phyloP scores from a whole-genome alignment of 2,329 filamentous ascomycete genomes.

The Purpureocillium lavendulum region DNA sequence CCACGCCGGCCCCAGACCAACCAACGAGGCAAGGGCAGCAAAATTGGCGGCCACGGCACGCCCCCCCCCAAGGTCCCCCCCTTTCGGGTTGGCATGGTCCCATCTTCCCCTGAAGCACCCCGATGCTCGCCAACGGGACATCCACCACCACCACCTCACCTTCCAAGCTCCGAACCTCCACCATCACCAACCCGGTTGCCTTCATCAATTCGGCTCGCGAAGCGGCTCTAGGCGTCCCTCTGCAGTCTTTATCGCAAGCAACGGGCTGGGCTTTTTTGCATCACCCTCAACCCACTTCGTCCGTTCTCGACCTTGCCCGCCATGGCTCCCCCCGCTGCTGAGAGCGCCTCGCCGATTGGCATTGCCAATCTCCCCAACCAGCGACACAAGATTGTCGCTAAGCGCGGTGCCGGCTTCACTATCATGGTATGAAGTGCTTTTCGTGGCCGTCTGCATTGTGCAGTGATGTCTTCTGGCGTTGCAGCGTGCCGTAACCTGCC shows the following conservation, averaged over 20 bases:
- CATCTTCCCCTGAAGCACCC: conserved; percentile 23
- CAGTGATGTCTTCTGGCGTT: neutral
- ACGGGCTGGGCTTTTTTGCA: neutral
- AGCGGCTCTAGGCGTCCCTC: conserved; percentile 4
- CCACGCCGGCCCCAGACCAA: conserved; percentile 2
- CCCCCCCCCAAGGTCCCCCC: conserved; percentile 10
- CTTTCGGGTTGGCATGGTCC: conserved; percentile 4
- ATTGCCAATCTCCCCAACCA: conserved; percentile 69
- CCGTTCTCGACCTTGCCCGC: conserved; percentile 16
- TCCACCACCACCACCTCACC: conserved; percentile 7
- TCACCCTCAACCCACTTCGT: conserved; percentile 4
- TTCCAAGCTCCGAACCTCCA: conserved; percentile 5
- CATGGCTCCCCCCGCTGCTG: conserved; percentile 50
- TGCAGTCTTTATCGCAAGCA: conserved; percentile 4
- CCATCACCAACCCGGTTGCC: conserved; percentile 6
- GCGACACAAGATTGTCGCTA: conserved; percentile 66
- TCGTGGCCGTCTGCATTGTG: neutral
- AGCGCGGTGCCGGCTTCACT: conserved; percentile 94
- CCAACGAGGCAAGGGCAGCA: conserved; percentile 21
- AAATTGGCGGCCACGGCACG: conserved; percentile 11
- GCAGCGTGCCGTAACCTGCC: neutral
- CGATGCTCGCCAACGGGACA: conserved; percentile 1
- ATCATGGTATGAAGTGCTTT: conserved; percentile 77
- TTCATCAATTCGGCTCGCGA: conserved; percentile 2
- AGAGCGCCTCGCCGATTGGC: conserved; percentile 61